Percentiles rank a stretch among this genome's conserved stretches.
Conservation (phyloP, 2,329 filamentous ascomycete species). For the Fusarium sp. region DNA sequence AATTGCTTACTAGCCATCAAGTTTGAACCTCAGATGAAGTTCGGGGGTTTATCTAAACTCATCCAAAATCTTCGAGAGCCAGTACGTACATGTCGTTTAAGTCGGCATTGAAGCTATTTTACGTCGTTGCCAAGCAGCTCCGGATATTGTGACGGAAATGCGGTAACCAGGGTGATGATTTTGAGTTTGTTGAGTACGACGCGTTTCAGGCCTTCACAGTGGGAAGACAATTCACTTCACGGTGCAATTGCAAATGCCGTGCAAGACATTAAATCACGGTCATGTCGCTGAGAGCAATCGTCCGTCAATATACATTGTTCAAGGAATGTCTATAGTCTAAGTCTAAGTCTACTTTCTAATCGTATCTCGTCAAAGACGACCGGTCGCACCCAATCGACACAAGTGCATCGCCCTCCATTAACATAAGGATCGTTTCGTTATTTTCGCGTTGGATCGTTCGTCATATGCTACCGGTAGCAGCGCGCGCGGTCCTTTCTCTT, state of each 20-base stretch:
- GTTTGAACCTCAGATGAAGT: background rate
- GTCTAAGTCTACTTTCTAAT: constrained; percentile 10
- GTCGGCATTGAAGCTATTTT: background rate
- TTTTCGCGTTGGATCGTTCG: constrained; percentile 9
- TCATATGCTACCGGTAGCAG: constrained; percentile 10
- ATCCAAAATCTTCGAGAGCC: accelerated
- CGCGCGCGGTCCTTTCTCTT: background rate
- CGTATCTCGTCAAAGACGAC: constrained; percentile 11
- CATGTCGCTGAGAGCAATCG: too few relatives aligned
- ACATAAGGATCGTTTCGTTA: constrained; percentile 18
- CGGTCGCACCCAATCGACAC: background rate
- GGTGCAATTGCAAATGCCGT: background rate
- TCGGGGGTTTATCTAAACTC: accelerated
- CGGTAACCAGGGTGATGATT: background rate
- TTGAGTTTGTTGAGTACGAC: background rate
- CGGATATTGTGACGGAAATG: background rate
- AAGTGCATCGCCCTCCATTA: background rate
- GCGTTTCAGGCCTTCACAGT: background rate
- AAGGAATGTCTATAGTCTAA: constrained; percentile 28
- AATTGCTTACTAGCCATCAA: background rate
- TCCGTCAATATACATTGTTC: background rate
- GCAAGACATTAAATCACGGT: background rate
- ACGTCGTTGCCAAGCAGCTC: too few relatives aligned
- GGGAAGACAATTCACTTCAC: background rate
- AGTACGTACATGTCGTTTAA: too few relatives aligned